Base-by-base conservation (phyloP, 495 filamentous ascomycete genomes). In the Penicillium ochrochloron region DNA sequence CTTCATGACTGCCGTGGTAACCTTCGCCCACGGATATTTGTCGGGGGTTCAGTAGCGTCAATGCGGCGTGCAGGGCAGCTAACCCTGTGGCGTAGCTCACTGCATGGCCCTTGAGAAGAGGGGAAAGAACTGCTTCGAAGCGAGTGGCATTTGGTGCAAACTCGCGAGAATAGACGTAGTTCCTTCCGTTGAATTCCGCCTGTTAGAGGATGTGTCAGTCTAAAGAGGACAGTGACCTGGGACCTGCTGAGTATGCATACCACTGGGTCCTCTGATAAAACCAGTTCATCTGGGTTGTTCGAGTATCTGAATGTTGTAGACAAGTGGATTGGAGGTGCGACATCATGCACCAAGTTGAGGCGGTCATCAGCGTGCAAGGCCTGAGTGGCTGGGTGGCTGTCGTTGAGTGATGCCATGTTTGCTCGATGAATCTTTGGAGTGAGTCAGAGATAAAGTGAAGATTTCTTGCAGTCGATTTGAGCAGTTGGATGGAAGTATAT, bases 1-100 rank as follows among this genome's bases (percentile, higher is more conserved):
- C 87, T 64, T 89, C 91, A 76, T 95, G 92, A 76, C 88, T 92
- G 59, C 94, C 93, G 79, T 97, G 94, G 76, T 97, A 97, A 19
- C 90, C 91, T 31, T 80, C 86, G 35, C 86, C 86, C 65, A 96
- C 90, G 65, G 90, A 85, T 44, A 97, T 82, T 34, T 86, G 85
- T 39, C 83, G 83, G 1, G 93, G 93, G 73, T 92, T 90, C 2
- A 93, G 76, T 60, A 85, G 86, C 5, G 90, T 82, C 19, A 96
- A 78, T 27, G 92, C 76, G 14, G 91, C 93, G 76, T 96, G 89
- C 74, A 96, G 91, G 50, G 92, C 90, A 1, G 91, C 83, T 15
- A 96, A 85, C 17, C 93, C 93, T 9, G 90, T 93, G 33, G 85
- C 75, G 77, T 96, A 97, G 67, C 85, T 89, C 14, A 94, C 71